Conservation (phyloP, 129 eudicot genomes). For the Mikania micrantha region DNA sequence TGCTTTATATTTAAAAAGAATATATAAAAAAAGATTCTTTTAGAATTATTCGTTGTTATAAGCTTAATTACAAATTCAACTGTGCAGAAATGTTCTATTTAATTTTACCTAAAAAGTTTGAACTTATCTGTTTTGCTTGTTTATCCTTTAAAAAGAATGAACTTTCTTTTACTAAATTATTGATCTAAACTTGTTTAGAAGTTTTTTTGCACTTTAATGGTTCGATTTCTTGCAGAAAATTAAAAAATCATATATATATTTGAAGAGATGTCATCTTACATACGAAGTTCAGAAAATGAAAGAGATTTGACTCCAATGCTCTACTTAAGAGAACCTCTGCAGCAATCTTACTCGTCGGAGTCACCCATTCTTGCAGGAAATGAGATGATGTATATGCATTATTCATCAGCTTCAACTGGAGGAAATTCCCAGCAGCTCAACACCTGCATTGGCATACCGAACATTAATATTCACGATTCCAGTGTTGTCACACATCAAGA, state of each 20-base stretch:
- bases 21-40: not conserved
- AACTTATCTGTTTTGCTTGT: not conserved
- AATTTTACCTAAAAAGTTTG: not conserved
- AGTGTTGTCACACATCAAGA: conserved; percentile 45
- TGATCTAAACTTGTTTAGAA: not conserved
- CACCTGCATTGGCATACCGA: conserved; percentile 26
- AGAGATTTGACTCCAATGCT: conserved; percentile 44
- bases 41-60: not conserved
- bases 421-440: conserved; percentile 37
- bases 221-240: conserved; percentile 20
- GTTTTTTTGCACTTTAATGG: not conserved
- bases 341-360: conserved; percentile 51
- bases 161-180: not conserved
- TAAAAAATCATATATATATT: conserved; percentile 11
- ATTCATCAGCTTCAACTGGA: conserved; percentile 41
- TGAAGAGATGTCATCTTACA: conserved; percentile 54
- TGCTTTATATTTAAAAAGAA: not conserved
- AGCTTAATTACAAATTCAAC: not conserved
- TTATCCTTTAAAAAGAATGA: not conserved
- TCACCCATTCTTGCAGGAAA: conserved; percentile 38
- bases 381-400: conserved; percentile 59
- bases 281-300: conserved; percentile 44
- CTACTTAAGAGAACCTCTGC: conserved; percentile 42
- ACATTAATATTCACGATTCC: conserved; percentile 44
- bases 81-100: not conserved